Conservation (phyloP, 208 protist species). For the Acanthamoeba quina region DNA sequence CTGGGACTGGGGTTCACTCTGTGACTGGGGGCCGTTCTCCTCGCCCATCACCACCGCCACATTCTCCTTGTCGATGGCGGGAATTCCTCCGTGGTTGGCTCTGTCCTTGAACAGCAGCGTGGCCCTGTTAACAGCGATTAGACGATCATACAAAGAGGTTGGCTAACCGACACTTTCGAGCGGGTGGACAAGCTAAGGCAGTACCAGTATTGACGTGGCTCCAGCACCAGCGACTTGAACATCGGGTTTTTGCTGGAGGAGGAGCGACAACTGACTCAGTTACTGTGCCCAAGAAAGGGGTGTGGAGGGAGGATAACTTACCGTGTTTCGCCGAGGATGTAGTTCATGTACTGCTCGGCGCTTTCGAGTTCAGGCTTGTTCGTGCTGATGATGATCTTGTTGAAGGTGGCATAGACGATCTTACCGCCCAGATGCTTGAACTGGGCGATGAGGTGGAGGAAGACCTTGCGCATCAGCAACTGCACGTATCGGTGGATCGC, state of each 20-base stretch:
- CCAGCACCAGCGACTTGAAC: constrained; percentile 74
- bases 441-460: constrained; percentile 83
- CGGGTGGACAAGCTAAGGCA: neutral
- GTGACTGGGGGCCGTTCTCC: neutral
- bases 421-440: constrained; percentile 81
- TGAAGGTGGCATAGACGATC: constrained; percentile 87
- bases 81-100: constrained; percentile 79
- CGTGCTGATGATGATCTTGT: constrained; percentile 84
- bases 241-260: neutral
- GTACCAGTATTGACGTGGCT: constrained; percentile 76
- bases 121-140: neutral
- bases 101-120: constrained; percentile 83
- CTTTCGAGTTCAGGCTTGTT: constrained; percentile 81
- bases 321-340: constrained; percentile 78
- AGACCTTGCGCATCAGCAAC: constrained; percentile 87
- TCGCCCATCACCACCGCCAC: neutral
- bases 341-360: constrained; percentile 84
- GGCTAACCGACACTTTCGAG: neutral
- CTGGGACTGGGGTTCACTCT: neutral
- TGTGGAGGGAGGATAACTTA: neutral
- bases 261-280: neutral
- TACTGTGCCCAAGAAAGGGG: no score
- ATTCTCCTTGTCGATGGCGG: constrained; percentile 52
- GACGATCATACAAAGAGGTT: neutral
- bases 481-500: constrained; percentile 82